Percentiles rank a stretch among this genome's conserved stretches.
These are phyloP conservation scores for Suillus tomentosus DNA, from an alignment of 768 basidiomycete genomes.

Conservation along the genomic window DNA sequence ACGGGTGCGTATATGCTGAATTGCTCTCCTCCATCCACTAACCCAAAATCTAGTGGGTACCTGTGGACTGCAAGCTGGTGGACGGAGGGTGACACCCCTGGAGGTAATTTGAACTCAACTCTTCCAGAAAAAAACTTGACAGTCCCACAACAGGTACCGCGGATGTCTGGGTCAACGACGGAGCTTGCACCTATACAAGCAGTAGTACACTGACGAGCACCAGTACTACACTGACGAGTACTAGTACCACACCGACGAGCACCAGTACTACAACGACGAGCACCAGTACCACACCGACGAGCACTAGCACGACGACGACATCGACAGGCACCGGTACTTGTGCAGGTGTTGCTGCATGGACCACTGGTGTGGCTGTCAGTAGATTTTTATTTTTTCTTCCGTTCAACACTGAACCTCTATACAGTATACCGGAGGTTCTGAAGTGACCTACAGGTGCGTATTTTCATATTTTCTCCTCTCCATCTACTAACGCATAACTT, in stretches of 20 bases:
- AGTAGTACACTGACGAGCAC: no score
- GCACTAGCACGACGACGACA: constrained; percentile 11
- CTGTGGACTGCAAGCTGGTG: constrained; percentile 52
- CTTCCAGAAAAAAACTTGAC: neutral
- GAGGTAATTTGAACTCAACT: constrained; percentile 19
- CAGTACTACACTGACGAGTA: no score
- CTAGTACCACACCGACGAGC: constrained; percentile 4
- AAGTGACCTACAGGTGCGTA: constrained; percentile 45
- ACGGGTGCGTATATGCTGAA: constrained; percentile 33
- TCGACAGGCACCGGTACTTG: constrained; percentile 35
- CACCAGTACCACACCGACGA: neutral
- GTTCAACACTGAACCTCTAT: neutral
- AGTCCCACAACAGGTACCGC: constrained; percentile 38
- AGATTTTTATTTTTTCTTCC: neutral
- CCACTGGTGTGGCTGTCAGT: constrained; percentile 36
- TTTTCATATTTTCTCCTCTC: neutral
- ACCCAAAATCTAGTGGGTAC: constrained; percentile 36
- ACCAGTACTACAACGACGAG: neutral
- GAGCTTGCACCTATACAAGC: constrained; percentile 41
- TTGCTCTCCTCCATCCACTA: neutral
- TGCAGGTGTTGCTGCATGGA: constrained; percentile 45
- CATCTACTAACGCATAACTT: neutral
- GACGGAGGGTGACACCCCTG: constrained; percentile 40
- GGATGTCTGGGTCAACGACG: constrained; percentile 60
- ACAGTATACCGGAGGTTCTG: constrained; percentile 44